phyloP scores from a whole-genome alignment of 148 eudicot genomes.

The Selenicereus undatus region DNA sequence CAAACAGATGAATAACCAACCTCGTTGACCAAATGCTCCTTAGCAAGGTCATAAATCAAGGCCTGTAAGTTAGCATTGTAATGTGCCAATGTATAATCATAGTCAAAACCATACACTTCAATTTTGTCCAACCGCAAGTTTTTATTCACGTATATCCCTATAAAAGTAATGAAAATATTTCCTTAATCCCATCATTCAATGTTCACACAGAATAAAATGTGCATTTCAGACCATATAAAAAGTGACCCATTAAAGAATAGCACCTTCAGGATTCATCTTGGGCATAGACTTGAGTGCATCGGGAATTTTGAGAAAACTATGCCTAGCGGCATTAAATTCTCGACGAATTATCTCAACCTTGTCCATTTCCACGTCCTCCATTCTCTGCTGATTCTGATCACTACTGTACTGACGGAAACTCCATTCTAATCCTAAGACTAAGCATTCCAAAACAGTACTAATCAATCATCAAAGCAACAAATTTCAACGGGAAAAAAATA shows the following conservation, averaged over 20 bases:
- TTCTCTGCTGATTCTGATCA: slow-evolving; percentile 37
- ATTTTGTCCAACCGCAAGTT: slow-evolving; percentile 80
- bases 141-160: slow-evolving; percentile 94
- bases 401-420: slow-evolving; percentile 36
- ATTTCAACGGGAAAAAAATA: background rate
- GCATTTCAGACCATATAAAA: background rate
- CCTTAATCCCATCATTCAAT: background rate
- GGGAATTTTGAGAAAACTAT: slow-evolving; percentile 58
- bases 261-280: slow-evolving; percentile 80
- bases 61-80: slow-evolving; percentile 75
- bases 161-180: background rate
- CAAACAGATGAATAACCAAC: slow-evolving; percentile 32
- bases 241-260: background rate
- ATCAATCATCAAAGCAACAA: background rate
- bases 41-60: slow-evolving; percentile 89
- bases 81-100: slow-evolving; percentile 97
- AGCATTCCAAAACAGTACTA: background rate
- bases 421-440: slow-evolving; percentile 22
- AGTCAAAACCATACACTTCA: slow-evolving; percentile 95
- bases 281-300: slow-evolving; percentile 72
- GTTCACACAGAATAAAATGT: background rate
- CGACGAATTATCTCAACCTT: slow-evolving; percentile 55
- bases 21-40: slow-evolving; percentile 95
- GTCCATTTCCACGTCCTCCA: slow-evolving; percentile 39
- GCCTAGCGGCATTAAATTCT: slow-evolving; percentile 58